Percentiles rank a stretch among this genome's conserved stretches.
These are phyloP conservation scores for Oryza meyeriana DNA, from an alignment of 176 grass and related monocot genomes.

Conservation along the genomic window DNA sequence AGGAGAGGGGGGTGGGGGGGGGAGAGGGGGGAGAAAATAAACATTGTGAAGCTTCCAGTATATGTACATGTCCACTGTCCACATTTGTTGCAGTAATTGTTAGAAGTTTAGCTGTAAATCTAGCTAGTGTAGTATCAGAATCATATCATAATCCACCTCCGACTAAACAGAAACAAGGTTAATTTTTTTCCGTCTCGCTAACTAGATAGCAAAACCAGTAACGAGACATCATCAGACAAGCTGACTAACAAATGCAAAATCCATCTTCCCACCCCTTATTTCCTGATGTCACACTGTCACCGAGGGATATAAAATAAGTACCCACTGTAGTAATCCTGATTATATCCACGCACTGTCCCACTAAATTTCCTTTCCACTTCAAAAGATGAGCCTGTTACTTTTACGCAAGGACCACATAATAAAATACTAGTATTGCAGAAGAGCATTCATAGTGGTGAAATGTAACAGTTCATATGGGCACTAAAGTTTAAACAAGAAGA, in stretches of 20 bases:
- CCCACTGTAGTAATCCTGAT: neutral
- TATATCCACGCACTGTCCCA: conserved; percentile 4
- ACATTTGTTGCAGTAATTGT: neutral
- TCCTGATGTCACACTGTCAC: neutral
- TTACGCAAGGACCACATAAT: neutral
- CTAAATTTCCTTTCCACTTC: neutral
- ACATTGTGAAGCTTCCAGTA: neutral
- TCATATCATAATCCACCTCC: neutral
- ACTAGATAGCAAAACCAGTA: neutral
- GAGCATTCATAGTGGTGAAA: neutral
- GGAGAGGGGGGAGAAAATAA: neutral
- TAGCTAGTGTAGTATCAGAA: neutral
- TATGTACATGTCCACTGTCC: neutral
- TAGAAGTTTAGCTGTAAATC: neutral
- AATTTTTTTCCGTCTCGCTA: neutral
- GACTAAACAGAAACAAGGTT: neutral
- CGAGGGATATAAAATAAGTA: neutral
- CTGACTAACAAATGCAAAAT: neutral
- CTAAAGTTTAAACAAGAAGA: neutral
- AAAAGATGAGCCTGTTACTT: neutral
- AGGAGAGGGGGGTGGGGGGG: too few relatives aligned
- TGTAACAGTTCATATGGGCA: neutral
- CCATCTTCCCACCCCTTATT: neutral
- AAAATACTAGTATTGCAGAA: neutral
- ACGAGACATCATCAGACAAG: neutral